Evolutionary conservation across 768 basidiomycete species (phyloP).

Genomic region (Leccinum rimulosum): DNA sequence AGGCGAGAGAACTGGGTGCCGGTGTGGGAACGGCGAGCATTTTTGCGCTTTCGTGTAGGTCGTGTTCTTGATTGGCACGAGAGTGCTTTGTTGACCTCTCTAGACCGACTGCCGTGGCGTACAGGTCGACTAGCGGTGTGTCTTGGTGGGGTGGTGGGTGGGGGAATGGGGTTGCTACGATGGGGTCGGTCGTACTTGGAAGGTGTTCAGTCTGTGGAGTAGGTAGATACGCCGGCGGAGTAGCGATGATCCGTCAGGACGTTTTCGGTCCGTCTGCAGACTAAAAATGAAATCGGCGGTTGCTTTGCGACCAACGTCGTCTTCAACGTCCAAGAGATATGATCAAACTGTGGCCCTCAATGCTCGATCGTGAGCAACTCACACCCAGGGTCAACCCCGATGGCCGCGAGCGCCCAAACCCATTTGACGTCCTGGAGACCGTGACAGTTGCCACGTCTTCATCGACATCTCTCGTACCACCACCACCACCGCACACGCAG

Average conservation of each 20-base stretch:
- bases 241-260: slow-evolving; percentile 8
- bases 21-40: slow-evolving; percentile 60
- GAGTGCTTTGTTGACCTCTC: background rate
- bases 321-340: slow-evolving; percentile 38
- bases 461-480: slow-evolving; percentile 19
- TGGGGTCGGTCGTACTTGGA: slow-evolving; percentile 35
- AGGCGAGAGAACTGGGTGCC: slow-evolving; percentile 58
- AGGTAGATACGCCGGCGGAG: slow-evolving; percentile 7
- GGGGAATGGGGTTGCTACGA: slow-evolving; percentile 46
- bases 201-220: slow-evolving; percentile 14
- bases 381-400: slow-evolving; percentile 54
- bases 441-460: slow-evolving; percentile 22
- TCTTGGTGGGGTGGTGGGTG: slow-evolving; percentile 60
- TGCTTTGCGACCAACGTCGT: slow-evolving; percentile 7
- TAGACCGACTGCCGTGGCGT: slow-evolving; percentile 60
- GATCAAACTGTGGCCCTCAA: slow-evolving; percentile 67
- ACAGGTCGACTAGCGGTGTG: slow-evolving; percentile 44
- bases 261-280: slow-evolving; percentile 11
- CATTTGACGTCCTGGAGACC: slow-evolving; percentile 53
- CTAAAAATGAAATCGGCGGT: slow-evolving; percentile 11
- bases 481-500: background rate
- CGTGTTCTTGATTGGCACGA: background rate
- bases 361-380: slow-evolving; percentile 44
- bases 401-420: slow-evolving; percentile 50
- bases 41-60: slow-evolving; percentile 56